Percentiles rank a stretch among this genome's conserved stretches.
Conservation (phyloP, 768 basidiomycete genomes). For the Tricholoma flavovirens region DNA sequence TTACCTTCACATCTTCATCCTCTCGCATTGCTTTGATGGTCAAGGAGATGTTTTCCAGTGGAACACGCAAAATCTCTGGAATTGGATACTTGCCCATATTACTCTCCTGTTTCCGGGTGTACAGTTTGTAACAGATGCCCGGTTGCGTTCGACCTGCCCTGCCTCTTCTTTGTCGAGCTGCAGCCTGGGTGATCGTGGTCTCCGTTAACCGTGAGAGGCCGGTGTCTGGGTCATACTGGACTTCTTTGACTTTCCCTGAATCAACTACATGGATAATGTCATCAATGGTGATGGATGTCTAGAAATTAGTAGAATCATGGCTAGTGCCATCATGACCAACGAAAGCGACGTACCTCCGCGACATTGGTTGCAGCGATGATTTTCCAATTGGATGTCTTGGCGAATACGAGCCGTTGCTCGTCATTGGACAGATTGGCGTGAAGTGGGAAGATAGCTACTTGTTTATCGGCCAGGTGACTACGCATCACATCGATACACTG, state of each 20-base stretch:
- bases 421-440: constrained; percentile 85
- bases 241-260: constrained; percentile 82
- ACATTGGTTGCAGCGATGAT: constrained; percentile 89
- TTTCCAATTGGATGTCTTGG: constrained; percentile 61
- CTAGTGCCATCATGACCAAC: background rate
- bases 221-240: constrained; percentile 60
- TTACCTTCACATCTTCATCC: constrained; percentile 71
- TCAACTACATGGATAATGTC: constrained; percentile 86
- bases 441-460: constrained; percentile 63
- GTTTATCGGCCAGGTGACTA: constrained; percentile 23
- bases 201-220: constrained; percentile 76
- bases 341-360: constrained; percentile 55
- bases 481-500: constrained; percentile 65
- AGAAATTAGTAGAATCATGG: background rate
- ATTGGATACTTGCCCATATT: constrained; percentile 67
- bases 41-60: constrained; percentile 76
- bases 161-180: constrained; percentile 79
- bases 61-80: constrained; percentile 86
- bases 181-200: constrained; percentile 71
- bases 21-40: constrained; percentile 77
- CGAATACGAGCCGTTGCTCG: constrained; percentile 79
- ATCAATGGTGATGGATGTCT: constrained; percentile 91
- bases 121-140: constrained; percentile 85
- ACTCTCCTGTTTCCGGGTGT: constrained; percentile 65
- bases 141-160: constrained; percentile 84